Evolutionary conservation across 2,329 filamentous ascomycete genomes (phyloP).

Genomic region (Colletotrichum sidae): DNA sequence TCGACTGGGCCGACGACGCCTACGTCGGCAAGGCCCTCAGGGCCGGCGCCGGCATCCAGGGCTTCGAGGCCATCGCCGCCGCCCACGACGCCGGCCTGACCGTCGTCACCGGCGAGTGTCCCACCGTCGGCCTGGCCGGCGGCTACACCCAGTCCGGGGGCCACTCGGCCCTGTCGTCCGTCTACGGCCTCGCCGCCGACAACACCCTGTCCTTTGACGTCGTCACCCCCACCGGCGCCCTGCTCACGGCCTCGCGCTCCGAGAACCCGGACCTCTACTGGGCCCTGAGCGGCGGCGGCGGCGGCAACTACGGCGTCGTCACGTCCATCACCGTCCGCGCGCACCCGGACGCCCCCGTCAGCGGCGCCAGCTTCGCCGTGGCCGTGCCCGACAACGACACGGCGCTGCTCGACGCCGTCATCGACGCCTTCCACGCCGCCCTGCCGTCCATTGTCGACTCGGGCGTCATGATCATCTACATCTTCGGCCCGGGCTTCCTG

Average conservation of each 20-base stretch:
- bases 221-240: conserved; percentile 63
- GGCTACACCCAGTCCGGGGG: conserved; percentile 68
- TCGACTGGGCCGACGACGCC: conserved; percentile 39
- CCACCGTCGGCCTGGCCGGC: conserved; percentile 64
- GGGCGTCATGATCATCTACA: conserved; percentile 36
- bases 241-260: conserved; percentile 63
- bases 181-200: conserved; percentile 70
- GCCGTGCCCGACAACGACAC: conserved; percentile 58
- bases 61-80: conserved; percentile 55
- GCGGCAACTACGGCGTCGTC: conserved; percentile 62
- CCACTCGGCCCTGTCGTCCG: conserved; percentile 56
- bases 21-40: conserved; percentile 65
- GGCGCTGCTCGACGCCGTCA: conserved; percentile 47
- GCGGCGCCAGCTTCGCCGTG: conserved; percentile 29
- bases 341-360: conserved; percentile 55
- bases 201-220: conserved; percentile 70
- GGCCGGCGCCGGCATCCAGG: conserved; percentile 65
- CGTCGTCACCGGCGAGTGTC: conserved; percentile 60
- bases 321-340: conserved; percentile 65
- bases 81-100: conserved; percentile 53
- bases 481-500: conserved; percentile 49
- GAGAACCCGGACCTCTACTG: conserved; percentile 71
- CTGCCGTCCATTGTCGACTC: conserved; percentile 33
- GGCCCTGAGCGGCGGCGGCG: conserved; percentile 67
- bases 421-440: conserved; percentile 39